These are phyloP conservation scores for Plenodomus lindquistii DNA, from an alignment of 2,329 filamentous ascomycete species.

Conservation along the genomic window DNA sequence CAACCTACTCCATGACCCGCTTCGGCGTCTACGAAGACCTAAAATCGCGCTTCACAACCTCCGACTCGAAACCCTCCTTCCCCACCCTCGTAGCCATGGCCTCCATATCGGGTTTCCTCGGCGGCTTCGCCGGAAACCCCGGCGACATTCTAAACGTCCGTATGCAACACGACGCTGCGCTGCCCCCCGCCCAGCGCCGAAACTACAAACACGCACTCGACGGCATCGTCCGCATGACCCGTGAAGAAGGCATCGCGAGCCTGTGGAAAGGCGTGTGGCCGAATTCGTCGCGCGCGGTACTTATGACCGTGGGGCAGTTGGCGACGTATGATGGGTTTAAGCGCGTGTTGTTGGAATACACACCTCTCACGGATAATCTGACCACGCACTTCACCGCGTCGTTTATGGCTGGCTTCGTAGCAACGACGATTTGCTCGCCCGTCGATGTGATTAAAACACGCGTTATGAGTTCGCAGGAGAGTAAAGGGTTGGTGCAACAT, in stretches of 20 bases:
- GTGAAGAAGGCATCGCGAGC: slow-evolving; percentile 74
- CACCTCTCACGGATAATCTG: slow-evolving; percentile 68
- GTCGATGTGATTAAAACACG: slow-evolving; percentile 90
- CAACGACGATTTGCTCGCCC: slow-evolving; percentile 81
- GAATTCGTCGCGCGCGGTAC: slow-evolving; percentile 77
- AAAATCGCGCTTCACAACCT: slow-evolving; percentile 68
- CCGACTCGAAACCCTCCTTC: slow-evolving; percentile 64
- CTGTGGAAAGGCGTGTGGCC: slow-evolving; percentile 86
- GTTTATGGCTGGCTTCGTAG: slow-evolving; percentile 78
- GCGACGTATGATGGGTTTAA: slow-evolving; percentile 87
- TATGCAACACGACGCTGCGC: slow-evolving; percentile 91
- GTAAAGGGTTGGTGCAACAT: slow-evolving; percentile 60
- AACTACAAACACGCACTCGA: slow-evolving; percentile 91
- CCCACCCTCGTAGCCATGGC: slow-evolving; percentile 81
- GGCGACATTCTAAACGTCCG: slow-evolving; percentile 97
- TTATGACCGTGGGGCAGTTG: slow-evolving; percentile 85
- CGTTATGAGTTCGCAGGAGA: slow-evolving; percentile 72
- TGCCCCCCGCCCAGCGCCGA: slow-evolving; percentile 72
- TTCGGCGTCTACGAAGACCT: slow-evolving; percentile 97
- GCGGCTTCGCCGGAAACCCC: slow-evolving; percentile 88
- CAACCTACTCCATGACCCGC: slow-evolving; percentile 91
- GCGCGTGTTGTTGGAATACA: slow-evolving; percentile 66
- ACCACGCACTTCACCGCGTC: slow-evolving; percentile 78
- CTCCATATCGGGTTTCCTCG: slow-evolving; percentile 80
- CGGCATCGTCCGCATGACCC: slow-evolving; percentile 83